Conservation (phyloP, 2,329 filamentous ascomycete genomes). For the Rutstroemia sp. region DNA sequence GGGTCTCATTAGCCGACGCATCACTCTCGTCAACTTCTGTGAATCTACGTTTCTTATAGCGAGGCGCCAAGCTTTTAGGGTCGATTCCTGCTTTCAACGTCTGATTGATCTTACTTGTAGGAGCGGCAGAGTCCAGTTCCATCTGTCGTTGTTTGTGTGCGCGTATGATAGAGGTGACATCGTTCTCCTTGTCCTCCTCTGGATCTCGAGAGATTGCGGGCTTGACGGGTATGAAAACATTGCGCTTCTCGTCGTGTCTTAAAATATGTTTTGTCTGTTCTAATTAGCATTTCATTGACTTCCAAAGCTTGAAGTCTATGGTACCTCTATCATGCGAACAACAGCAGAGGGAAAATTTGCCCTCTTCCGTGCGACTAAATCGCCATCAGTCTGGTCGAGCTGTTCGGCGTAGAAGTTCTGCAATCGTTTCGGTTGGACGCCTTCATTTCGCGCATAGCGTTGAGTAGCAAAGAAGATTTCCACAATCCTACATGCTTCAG, state of each 20-base stretch:
- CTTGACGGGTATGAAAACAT: not conserved
- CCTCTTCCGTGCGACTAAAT: not conserved
- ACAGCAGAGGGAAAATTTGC: not conserved
- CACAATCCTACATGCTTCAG: not conserved
- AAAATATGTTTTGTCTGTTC: not conserved
- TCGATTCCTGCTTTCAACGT: constrained; percentile 1
- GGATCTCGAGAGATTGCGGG: not conserved
- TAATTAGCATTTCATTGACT: not conserved
- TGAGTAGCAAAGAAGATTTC: not conserved
- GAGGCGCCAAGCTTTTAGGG: constrained; percentile 1
- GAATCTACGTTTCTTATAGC: constrained; percentile 1
- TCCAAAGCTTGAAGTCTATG: not conserved
- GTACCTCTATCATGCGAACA: not conserved
- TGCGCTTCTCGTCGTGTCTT: not conserved
- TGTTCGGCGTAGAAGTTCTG: not conserved
- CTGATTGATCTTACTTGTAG: not conserved
- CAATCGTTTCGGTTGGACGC: not conserved
- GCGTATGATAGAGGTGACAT: not conserved
- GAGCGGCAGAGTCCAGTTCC: not conserved
- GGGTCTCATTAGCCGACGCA: not conserved
- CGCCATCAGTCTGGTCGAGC: not conserved
- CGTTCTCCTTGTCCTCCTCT: not conserved
- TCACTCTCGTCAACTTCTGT: constrained; percentile 4
- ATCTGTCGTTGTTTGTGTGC: not conserved
- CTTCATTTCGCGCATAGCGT: not conserved